phyloP scores from a whole-genome alignment of 2,329 filamentous ascomycete species.

The Fusarium falciforme region DNA sequence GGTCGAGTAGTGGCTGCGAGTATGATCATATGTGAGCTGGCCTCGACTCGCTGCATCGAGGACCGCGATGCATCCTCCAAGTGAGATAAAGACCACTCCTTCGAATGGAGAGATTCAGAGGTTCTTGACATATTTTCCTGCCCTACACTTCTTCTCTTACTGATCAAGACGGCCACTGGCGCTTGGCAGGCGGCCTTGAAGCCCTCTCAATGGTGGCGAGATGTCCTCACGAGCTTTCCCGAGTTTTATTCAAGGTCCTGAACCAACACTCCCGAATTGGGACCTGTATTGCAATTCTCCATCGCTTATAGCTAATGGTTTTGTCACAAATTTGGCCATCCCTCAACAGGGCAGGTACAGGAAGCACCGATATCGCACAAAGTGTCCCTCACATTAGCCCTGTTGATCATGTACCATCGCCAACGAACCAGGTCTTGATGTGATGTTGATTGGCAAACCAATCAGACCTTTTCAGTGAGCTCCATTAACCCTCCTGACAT shows the following conservation, averaged over 20 bases:
- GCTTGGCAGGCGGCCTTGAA: neutral
- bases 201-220: neutral
- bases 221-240: neutral
- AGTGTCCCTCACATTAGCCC: neutral
- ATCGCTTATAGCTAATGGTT: neutral
- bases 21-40: too few relatives aligned
- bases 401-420: neutral
- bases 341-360: neutral
- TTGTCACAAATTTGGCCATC: neutral
- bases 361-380: neutral
- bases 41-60: too few relatives aligned
- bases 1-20: too few relatives aligned
- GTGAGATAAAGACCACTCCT: too few relatives aligned
- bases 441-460: neutral
- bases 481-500: neutral
- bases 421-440: neutral
- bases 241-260: neutral
- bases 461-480: neutral
- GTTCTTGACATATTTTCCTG: too few relatives aligned
- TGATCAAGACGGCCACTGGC: neutral
- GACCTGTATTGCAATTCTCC: neutral
- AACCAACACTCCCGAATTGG: neutral
- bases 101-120: too few relatives aligned
- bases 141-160: too few relatives aligned
- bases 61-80: too few relatives aligned